A percentile compares a stretch with the other conserved stretches of the same genome.
phyloP scores from a whole-genome alignment of 139 green algal species.

The Raphidocelis subcapitata region DNA sequence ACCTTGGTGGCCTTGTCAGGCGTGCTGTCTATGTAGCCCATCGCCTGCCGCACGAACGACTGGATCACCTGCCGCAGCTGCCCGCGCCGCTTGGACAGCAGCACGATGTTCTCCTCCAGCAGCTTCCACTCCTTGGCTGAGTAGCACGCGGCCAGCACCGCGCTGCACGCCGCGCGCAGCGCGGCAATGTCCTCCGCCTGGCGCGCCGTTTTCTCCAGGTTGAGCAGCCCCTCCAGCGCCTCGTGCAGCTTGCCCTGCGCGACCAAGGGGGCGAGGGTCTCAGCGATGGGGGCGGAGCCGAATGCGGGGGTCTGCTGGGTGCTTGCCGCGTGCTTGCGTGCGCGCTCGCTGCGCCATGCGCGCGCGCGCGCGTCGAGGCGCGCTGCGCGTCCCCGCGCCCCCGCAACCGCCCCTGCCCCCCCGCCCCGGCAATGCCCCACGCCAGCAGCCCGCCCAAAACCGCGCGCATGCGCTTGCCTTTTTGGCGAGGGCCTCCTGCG shows the following conservation, averaged over 20 bases:
- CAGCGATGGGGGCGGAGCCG: too few relatives aligned
- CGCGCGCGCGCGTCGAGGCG: too few relatives aligned
- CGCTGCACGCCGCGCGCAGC: conserved; percentile 75
- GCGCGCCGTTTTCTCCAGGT: conserved; percentile 82
- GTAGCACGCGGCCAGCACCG: conserved; percentile 82
- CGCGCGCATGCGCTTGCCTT: too few relatives aligned
- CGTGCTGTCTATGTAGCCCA: conserved; percentile 79
- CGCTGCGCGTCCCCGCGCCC: too few relatives aligned
- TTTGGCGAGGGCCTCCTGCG: conserved; percentile 32
- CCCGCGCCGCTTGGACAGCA: conserved; percentile 93
- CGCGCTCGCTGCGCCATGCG: too few relatives aligned
- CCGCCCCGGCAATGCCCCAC: too few relatives aligned
- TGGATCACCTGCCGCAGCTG: conserved; percentile 96
- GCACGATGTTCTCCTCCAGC: conserved; percentile 92
- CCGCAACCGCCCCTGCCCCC: too few relatives aligned
- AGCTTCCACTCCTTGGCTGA: conserved; percentile 80
- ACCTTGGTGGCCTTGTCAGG: conserved; percentile 72
- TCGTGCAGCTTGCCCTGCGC: conserved; percentile 33
- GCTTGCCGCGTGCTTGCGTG: too few relatives aligned
- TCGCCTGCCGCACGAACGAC: conserved; percentile 89
- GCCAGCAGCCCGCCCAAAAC: too few relatives aligned
- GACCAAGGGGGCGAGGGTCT: not conserved
- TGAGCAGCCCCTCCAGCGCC: conserved; percentile 77
- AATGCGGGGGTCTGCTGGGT: not conserved
- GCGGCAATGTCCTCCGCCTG: conserved; percentile 82